Conservation (phyloP, 768 basidiomycete genomes). For the Termitomyces sp. region DNA sequence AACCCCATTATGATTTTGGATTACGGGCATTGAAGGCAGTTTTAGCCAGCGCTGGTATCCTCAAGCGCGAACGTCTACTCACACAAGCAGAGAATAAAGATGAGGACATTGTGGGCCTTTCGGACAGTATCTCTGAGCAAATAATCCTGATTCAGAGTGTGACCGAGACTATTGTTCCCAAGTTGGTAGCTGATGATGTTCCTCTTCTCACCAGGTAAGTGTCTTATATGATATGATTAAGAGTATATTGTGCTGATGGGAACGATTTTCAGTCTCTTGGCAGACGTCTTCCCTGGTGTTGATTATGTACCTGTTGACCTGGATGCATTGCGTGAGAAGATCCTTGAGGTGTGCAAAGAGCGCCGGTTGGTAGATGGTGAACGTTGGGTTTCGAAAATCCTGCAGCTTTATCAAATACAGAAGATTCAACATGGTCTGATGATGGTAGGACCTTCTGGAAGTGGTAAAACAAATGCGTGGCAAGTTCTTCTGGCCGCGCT, state of each 20-base stretch:
- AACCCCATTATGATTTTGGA: conserved; percentile 99
- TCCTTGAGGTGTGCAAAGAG: conserved; percentile 83
- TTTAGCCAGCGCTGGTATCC: conserved; percentile 92
- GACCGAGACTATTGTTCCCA: conserved; percentile 97
- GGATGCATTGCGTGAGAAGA: conserved; percentile 80
- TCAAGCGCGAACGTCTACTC: conserved; percentile 88
- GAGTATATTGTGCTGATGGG: conserved; percentile 1
- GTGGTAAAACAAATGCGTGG: conserved; percentile 97
- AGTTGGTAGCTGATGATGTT: conserved; percentile 96
- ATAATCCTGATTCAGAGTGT: conserved; percentile 98
- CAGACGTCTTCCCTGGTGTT: conserved; percentile 97
- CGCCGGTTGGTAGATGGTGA: conserved; percentile 84
- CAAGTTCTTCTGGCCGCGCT: conserved; percentile 88
- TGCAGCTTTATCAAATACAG: conserved; percentile 98
- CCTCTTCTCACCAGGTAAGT: conserved; percentile 85
- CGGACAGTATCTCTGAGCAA: conserved; percentile 81
- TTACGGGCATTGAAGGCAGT: conserved; percentile 96
- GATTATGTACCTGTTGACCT: conserved; percentile 89
- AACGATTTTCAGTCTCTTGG: conserved; percentile 61
- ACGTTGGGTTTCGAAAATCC: conserved; percentile 90
- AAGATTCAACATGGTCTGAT: conserved; percentile 99
- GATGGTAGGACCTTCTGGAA: conserved; percentile 99
- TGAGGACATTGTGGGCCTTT: conserved; percentile 50
- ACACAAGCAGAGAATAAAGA: conserved; percentile 38
- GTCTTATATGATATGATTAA: not conserved